Evolutionary conservation across 2,329 filamentous ascomycete genomes (phyloP).

Genomic region (Pezicula carpinea): DNA sequence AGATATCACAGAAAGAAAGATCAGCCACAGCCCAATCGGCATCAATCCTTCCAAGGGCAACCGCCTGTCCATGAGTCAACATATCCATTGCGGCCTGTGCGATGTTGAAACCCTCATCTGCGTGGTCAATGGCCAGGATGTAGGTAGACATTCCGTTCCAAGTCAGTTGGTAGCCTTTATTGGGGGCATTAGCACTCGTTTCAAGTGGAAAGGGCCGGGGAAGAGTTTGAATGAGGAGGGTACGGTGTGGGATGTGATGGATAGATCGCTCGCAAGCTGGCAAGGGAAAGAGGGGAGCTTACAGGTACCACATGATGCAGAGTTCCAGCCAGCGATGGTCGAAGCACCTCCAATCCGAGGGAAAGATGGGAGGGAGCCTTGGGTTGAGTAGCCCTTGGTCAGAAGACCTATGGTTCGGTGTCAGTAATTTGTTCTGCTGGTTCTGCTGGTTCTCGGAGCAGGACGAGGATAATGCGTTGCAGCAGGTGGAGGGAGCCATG

Average conservation of each 20-base stretch:
- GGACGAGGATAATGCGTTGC: not conserved
- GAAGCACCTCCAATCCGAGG: constrained; percentile 51
- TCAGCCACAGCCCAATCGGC: constrained; percentile 42
- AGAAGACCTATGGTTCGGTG: constrained; percentile 19
- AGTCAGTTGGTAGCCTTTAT: constrained; percentile 43
- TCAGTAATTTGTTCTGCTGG: not conserved
- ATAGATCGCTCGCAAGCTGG: too few relatives aligned
- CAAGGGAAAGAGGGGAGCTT: too few relatives aligned
- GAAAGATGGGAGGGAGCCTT: constrained; percentile 46
- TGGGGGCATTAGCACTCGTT: too few relatives aligned
- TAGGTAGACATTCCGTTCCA: constrained; percentile 48
- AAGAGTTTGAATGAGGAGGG: too few relatives aligned
- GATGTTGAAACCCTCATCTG: constrained; percentile 49
- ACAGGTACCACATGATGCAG: constrained; percentile 48
- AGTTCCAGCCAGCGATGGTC: constrained; percentile 51
- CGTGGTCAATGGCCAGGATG: constrained; percentile 52
- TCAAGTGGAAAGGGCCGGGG: too few relatives aligned
- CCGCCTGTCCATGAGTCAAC: constrained; percentile 48
- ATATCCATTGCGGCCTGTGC: constrained; percentile 50
- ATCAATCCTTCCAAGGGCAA: constrained; percentile 46
- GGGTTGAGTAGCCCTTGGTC: constrained; percentile 50
- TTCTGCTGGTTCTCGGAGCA: too few relatives aligned
- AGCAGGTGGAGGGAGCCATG: not conserved
- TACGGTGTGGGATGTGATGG: too few relatives aligned
- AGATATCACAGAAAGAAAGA: constrained; percentile 40